phyloP scores from a whole-genome alignment of 257 asterid species.

The Fraxinus anomala region DNA sequence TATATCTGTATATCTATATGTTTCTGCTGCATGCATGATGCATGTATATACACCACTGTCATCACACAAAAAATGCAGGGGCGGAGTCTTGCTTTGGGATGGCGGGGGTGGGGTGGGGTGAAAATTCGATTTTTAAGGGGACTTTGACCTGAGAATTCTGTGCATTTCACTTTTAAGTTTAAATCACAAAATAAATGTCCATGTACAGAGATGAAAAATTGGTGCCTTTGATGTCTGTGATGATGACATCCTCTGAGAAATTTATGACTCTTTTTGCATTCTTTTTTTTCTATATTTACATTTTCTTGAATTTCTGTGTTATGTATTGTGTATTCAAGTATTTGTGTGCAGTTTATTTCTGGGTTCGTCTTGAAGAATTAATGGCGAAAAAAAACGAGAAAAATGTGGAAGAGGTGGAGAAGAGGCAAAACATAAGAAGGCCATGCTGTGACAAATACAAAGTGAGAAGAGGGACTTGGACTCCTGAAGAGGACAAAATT shows the following conservation, averaged over 20 bases:
- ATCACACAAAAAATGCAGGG: background rate
- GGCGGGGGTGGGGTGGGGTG: background rate
- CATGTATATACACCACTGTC: too few relatives aligned
- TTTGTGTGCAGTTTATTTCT: constrained; percentile 17
- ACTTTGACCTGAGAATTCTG: background rate
- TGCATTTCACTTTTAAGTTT: background rate
- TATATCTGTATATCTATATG: background rate
- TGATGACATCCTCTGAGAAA: background rate
- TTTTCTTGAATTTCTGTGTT: background rate
- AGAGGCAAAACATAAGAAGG: constrained; percentile 38
- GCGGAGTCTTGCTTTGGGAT: background rate
- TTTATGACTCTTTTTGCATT: background rate
- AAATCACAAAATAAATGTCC: background rate
- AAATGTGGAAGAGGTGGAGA: constrained; percentile 22
- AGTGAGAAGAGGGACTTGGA: constrained; percentile 71
- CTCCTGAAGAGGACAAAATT: constrained; percentile 70
- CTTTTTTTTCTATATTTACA: background rate
- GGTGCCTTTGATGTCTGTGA: background rate
- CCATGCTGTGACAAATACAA: constrained; percentile 58
- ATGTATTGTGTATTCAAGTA: background rate
- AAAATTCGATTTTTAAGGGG: background rate
- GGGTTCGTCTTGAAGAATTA: constrained; percentile 23
- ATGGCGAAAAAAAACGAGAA: constrained; percentile 43
- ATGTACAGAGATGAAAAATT: background rate
- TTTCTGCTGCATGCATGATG: background rate